phyloP scores from a whole-genome alignment of 352 stramenopile genomes.

The Hyphochytrium catenoides region DNA sequence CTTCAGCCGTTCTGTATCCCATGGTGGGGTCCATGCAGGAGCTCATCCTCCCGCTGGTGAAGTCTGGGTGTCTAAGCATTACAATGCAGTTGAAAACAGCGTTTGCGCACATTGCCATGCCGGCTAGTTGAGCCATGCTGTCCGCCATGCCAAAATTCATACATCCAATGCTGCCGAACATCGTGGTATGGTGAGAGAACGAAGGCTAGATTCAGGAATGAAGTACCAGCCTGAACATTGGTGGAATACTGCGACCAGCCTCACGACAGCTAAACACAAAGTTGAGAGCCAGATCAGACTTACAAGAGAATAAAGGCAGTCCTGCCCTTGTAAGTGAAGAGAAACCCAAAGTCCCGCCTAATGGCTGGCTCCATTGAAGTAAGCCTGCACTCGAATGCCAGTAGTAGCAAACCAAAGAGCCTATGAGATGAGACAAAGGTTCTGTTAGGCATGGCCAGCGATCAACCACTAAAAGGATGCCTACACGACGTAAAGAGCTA shows the following conservation, averaged over 20 bases:
- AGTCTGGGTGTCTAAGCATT: conserved; percentile 58
- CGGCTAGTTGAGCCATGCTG: conserved; percentile 33
- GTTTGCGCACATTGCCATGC: conserved; percentile 44
- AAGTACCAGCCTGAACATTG: not conserved
- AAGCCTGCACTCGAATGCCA: conserved; percentile 62
- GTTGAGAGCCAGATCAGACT: too few species aligned
- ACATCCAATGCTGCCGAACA: conserved; percentile 27
- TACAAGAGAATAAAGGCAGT: conserved; percentile 56
- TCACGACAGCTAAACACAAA: too few species aligned
- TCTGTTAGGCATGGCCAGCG: not conserved
- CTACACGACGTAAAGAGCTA: conserved; percentile 59
- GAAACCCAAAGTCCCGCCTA: conserved; percentile 51
- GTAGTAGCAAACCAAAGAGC: conserved; percentile 45
- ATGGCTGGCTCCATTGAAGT: conserved; percentile 60
- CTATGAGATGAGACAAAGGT: too few species aligned
- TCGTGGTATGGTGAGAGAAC: too few species aligned
- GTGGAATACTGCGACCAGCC: too few species aligned
- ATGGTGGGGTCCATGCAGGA: conserved; percentile 42
- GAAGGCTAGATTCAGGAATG: too few species aligned
- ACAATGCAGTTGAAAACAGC: conserved; percentile 40
- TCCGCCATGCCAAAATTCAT: conserved; percentile 64
- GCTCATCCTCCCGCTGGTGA: conserved; percentile 35
- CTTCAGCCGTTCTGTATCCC: conserved; percentile 26
- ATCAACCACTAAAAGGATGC: not conserved
- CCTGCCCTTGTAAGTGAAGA: conserved; percentile 59